Evolutionary conservation across 2,329 filamentous ascomycete species (phyloP).

Genomic region (Colletotrichum tropicale): DNA sequence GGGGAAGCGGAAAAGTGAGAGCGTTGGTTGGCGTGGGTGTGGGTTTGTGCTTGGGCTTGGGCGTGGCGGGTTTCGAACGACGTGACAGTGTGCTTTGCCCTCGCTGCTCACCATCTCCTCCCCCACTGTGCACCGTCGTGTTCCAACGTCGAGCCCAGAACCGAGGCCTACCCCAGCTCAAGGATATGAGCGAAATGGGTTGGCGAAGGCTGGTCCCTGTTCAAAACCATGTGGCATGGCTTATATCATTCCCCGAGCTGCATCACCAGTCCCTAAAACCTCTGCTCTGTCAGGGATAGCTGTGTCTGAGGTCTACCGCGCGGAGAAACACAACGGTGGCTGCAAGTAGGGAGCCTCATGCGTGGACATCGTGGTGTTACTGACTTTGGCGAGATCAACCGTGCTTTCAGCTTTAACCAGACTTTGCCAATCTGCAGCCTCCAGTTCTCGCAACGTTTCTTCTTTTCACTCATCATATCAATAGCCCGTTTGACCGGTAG

Average conservation of each 20-base stretch:
- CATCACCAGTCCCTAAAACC: neutral
- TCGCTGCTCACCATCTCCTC: neutral
- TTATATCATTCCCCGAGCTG: slow-evolving; percentile 2
- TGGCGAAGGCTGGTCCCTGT: slow-evolving; percentile 9
- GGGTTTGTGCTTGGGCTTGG: slow-evolving; percentile 1
- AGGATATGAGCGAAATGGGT: neutral
- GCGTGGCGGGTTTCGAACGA: slow-evolving; percentile 4
- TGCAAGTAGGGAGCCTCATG: neutral
- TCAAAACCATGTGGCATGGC: slow-evolving; percentile 18
- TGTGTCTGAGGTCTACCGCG: neutral
- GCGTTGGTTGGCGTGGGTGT: slow-evolving; percentile 1
- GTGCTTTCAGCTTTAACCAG: neutral
- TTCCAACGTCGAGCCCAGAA: slow-evolving; percentile 5
- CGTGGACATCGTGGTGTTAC: neutral
- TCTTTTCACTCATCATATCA: neutral
- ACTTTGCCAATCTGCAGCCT: neutral
- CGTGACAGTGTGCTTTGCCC: slow-evolving; percentile 1
- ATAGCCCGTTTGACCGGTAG: neutral
- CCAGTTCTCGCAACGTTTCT: neutral
- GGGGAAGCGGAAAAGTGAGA: neutral
- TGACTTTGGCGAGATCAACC: neutral
- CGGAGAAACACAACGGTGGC: neutral
- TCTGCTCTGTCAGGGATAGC: neutral
- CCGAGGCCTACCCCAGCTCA: slow-evolving; percentile 13
- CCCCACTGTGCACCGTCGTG: neutral